Evolutionary conservation across 1,284 basidiomycete species (phyloP).

Genomic region (Leccinum fuscescens): DNA sequence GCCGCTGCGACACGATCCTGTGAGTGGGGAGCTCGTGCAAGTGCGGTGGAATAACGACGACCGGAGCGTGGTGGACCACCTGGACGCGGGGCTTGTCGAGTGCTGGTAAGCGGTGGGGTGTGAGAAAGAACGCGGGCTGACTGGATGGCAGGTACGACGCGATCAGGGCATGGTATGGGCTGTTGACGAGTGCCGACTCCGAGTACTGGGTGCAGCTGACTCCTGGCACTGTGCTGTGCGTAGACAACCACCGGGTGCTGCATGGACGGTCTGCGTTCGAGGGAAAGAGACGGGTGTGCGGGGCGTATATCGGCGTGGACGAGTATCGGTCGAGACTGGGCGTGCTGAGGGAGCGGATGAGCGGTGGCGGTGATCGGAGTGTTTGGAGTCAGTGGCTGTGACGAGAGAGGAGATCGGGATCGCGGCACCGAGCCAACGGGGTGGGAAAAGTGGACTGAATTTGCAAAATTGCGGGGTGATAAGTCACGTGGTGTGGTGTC

Average conservation of each 20-base stretch:
- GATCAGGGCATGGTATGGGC: conserved; percentile 74
- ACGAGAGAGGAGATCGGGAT: conserved; percentile 9
- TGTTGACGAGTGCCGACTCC: conserved; percentile 74
- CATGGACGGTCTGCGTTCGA: conserved; percentile 90
- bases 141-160: conserved; percentile 70
- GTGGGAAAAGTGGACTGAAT: conserved; percentile 16
- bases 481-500: conserved; percentile 24
- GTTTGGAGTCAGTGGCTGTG: conserved; percentile 28
- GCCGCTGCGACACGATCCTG: conserved; percentile 63
- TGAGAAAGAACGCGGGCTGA: conserved; percentile 5
- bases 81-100: conserved; percentile 61
- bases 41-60: conserved; percentile 97
- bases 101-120: conserved; percentile 52
- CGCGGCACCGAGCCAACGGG: conserved; percentile 23
- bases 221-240: conserved; percentile 75
- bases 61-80: conserved; percentile 70
- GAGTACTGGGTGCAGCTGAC: conserved; percentile 90
- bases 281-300: conserved; percentile 90
- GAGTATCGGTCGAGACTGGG: conserved; percentile 80
- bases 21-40: conserved; percentile 65
- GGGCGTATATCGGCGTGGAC: conserved; percentile 91
- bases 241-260: conserved; percentile 90
- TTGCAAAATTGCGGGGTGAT: conserved; percentile 25
- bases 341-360: conserved; percentile 59
- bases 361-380: conserved; percentile 21